Conservation (phyloP, 768 basidiomycete species). For the Russula earlei region DNA sequence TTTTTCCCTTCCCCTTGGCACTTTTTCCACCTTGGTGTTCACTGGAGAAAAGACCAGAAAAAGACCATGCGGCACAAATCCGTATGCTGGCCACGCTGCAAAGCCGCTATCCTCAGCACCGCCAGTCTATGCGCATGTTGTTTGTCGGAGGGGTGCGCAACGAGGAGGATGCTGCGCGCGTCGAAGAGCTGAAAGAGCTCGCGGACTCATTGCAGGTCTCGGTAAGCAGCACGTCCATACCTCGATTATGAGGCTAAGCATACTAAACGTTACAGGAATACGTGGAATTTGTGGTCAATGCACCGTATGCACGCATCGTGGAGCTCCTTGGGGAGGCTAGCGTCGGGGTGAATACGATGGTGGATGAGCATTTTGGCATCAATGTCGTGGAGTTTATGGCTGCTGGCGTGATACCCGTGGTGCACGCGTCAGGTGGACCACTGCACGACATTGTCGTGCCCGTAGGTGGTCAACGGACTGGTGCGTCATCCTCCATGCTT, state of each 20-base stretch:
- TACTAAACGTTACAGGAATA: slow-evolving; percentile 37
- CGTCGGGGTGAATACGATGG: slow-evolving; percentile 91
- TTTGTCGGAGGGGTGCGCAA: slow-evolving; percentile 85
- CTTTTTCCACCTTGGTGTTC: neutral
- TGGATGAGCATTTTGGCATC: slow-evolving; percentile 98
- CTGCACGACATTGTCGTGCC: slow-evolving; percentile 86
- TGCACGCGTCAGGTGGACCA: slow-evolving; percentile 90
- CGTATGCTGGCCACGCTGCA: slow-evolving; percentile 56
- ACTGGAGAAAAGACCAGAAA: slow-evolving; percentile 66
- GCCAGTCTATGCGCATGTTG: slow-evolving; percentile 39
- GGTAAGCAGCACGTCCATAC: slow-evolving; percentile 30
- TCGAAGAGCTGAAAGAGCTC: slow-evolving; percentile 48
- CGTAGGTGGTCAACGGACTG: slow-evolving; percentile 58
- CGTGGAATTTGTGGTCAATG: slow-evolving; percentile 77
- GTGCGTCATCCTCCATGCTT: slow-evolving; percentile 27
- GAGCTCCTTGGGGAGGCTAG: slow-evolving; percentile 63
- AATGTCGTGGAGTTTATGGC: slow-evolving; percentile 98
- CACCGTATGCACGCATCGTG: slow-evolving; percentile 62
- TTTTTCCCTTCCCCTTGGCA: too few relatives aligned
- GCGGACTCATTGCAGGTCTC: slow-evolving; percentile 55
- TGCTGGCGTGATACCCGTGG: slow-evolving; percentile 85
- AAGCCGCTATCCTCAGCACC: slow-evolving; percentile 48
- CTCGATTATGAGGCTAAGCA: neutral
- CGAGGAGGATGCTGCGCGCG: slow-evolving; percentile 58
- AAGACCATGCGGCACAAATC: slow-evolving; percentile 80